Conservation (phyloP, 441 rosid genomes). For the Arabidopsis lyrata region DNA sequence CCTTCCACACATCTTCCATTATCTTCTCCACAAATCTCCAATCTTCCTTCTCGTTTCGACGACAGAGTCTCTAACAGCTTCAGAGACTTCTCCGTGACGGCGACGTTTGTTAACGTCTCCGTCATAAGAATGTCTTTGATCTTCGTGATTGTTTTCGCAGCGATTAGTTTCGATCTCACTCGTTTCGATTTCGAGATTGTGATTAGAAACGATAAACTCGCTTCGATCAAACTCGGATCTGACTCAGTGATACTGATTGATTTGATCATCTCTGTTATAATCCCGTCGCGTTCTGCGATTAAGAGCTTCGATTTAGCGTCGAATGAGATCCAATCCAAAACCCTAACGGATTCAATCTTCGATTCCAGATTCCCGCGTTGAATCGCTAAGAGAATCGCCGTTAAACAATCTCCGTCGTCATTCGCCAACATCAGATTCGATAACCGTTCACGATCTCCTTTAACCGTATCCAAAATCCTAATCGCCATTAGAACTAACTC, state of each 20-base stretch:
- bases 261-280: slow-evolving; percentile 52
- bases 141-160: slow-evolving; percentile 45
- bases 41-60: slow-evolving; percentile 67
- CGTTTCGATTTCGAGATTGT: slow-evolving; percentile 58
- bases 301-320: slow-evolving; percentile 57
- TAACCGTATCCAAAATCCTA: slow-evolving; percentile 52
- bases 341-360: slow-evolving; percentile 56
- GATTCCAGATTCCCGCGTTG: slow-evolving; percentile 50
- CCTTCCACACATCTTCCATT: slow-evolving; percentile 60
- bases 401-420: slow-evolving; percentile 48
- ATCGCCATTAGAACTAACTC: slow-evolving; percentile 50
- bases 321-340: slow-evolving; percentile 60
- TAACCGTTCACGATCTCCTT: slow-evolving; percentile 48
- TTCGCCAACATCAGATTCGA: slow-evolving; percentile 48
- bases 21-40: slow-evolving; percentile 45
- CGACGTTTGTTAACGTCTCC: slow-evolving; percentile 38
- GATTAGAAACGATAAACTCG: slow-evolving; percentile 62
- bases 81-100: slow-evolving; percentile 69
- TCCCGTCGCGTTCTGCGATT: slow-evolving; percentile 60
- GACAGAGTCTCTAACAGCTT: slow-evolving; percentile 64
- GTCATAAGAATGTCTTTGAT: slow-evolving; percentile 53
- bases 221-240: slow-evolving; percentile 59
- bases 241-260: slow-evolving; percentile 43
- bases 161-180: slow-evolving; percentile 54
- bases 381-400: slow-evolving; percentile 56